Conservation (phyloP, 2,329 filamentous ascomycete genomes). For the Cladophialophora exuberans region DNA sequence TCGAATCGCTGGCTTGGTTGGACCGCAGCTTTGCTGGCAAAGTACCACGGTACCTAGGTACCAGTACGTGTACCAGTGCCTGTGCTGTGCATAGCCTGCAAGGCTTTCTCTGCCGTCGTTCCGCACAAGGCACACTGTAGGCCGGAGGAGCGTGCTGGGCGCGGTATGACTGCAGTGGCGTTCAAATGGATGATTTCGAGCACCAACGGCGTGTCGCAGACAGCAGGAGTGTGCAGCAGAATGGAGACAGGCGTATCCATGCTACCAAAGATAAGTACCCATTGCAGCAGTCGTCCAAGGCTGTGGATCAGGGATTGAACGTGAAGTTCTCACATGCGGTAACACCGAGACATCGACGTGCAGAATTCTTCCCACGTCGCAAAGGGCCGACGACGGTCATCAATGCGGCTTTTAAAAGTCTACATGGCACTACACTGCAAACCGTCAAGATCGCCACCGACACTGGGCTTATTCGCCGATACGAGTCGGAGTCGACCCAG, state of each 20-base stretch:
- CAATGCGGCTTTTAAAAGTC: constrained; percentile 1
- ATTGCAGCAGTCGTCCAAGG: neutral
- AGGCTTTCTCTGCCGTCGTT: neutral
- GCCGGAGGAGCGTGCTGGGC: neutral
- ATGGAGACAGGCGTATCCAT: neutral
- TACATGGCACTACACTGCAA: constrained; percentile 11
- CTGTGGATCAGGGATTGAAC: neutral
- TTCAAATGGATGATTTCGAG: neutral
- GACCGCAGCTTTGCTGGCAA: too few species aligned
- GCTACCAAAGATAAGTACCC: too few species aligned
- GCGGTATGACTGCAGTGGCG: neutral
- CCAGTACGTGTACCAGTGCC: too few species aligned
- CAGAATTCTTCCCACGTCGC: neutral
- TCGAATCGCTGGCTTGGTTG: too few species aligned
- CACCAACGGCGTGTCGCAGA: neutral
- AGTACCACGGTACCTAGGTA: too few species aligned
- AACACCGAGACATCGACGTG: neutral
- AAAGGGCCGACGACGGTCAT: neutral
- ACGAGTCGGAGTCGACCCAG: too few species aligned
- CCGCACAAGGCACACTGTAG: neutral
- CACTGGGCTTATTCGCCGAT: too few species aligned
- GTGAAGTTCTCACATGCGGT: neutral
- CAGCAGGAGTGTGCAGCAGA: neutral
- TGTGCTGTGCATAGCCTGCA: too few species aligned
- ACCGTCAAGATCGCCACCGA: neutral